These are phyloP conservation scores for Rosa rugosa DNA, from an alignment of 306 rosid genomes.

Conservation along the genomic window DNA sequence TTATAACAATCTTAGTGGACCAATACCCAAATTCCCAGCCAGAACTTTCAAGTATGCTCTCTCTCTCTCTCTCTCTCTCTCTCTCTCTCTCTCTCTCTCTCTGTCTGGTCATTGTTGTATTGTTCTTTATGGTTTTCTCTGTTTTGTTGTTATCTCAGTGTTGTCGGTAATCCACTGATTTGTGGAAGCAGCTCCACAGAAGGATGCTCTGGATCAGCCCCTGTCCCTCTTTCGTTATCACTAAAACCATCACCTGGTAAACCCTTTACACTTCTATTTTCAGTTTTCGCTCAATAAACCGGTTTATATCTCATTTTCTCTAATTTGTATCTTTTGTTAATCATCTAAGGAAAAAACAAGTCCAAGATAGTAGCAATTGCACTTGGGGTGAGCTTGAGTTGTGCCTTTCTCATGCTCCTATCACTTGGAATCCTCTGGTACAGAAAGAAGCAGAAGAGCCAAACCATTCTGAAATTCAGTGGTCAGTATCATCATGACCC, in stretches of 20 bases:
- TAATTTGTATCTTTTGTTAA: constrained; percentile 1
- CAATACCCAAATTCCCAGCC: constrained; percentile 86
- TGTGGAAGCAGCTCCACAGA: constrained; percentile 70
- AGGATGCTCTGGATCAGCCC: constrained; percentile 74
- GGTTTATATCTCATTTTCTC: background rate
- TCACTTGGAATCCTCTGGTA: constrained; percentile 56
- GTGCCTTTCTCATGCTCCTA: constrained; percentile 50
- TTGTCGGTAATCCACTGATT: constrained; percentile 83
- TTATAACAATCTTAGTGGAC: constrained; percentile 92
- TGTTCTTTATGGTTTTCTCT: constrained; percentile 23
- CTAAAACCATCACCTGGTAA: constrained; percentile 60
- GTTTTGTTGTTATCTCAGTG: constrained; percentile 37
- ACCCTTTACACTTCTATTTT: constrained; percentile 6
- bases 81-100: background rate
- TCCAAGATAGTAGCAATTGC: constrained; percentile 74
- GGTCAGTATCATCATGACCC: constrained; percentile 47
- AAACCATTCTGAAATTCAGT: constrained; percentile 54
- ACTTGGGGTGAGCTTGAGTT: constrained; percentile 75
- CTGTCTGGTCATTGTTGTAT: constrained; percentile 1
- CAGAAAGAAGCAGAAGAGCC: constrained; percentile 58
- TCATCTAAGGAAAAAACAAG: constrained; percentile 50
- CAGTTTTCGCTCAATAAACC: background rate
- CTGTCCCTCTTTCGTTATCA: constrained; percentile 59
- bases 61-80: background rate
- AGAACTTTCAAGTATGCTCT: constrained; percentile 72